Base-by-base conservation (phyloP, 176 grass and related monocot genomes). In the Oryza glumipatula region DNA sequence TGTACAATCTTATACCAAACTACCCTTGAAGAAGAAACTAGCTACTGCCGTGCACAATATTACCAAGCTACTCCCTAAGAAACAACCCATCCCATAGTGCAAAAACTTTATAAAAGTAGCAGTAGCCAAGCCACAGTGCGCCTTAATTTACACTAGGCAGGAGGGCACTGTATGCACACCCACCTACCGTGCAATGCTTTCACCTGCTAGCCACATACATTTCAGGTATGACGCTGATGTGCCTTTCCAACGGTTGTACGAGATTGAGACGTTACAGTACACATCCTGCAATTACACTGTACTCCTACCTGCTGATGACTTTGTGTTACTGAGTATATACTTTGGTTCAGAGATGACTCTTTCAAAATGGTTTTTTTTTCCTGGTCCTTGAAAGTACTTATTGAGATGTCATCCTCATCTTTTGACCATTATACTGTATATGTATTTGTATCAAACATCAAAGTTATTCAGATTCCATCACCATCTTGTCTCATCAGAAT, bases 101-200 rank as follows among this genome's bases (percentile, higher is more conserved):
- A 63, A 3, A 3, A 6, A 61, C 56, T 61, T 61, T 61, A 61
- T 22, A n/a, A 9, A 61, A 61, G 56, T 10, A 63, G 7, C 7
- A 21, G 54, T 10, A 63, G 58, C 21, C 19, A 63, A 23, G 56
- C 56, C 7, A 63, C 58, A 4, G 21, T 10, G n/a, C 11, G n/a
- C 58, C 58, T 63, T 63, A 63, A 63, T 63, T 63, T 63, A 63
- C 58, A 63, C 21, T 63, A 63, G 58, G 19, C 58, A 63, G 58
- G 58, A 63, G 58, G 58, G 21, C 58, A 63, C 58, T 63, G 11
- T 23, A 23, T 63, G 58, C 58, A 63, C 58, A 63, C 21, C n/a
- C 58, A 63, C 58, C 58, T 63, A 63, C 58, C 58, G 58, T 63
- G 58, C 58, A 63, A 11, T 63, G 58, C 58, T 23, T 63, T 58